Evolutionary conservation across 2,329 filamentous ascomycete genomes (phyloP).

Genomic region (Reticulascus tulasneorum): DNA sequence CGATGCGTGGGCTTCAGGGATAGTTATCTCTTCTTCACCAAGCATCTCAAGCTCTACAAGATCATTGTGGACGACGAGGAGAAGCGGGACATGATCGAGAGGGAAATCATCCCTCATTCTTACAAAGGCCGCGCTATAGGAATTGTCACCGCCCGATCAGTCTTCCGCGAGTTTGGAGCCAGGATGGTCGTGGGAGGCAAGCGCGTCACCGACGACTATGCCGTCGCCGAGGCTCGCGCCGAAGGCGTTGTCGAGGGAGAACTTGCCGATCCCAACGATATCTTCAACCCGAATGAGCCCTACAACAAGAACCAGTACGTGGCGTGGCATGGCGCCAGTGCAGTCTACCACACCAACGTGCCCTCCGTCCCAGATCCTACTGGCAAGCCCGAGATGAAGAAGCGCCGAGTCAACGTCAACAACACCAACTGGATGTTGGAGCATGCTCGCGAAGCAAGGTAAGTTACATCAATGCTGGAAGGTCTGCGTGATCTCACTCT

Average conservation of each 20-base stretch:
- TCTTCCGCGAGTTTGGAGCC: slow-evolving; percentile 94
- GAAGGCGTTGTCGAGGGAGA: slow-evolving; percentile 84
- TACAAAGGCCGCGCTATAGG: slow-evolving; percentile 98
- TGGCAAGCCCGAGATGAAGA: slow-evolving; percentile 80
- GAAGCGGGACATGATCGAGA: slow-evolving; percentile 92
- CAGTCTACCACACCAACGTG: slow-evolving; percentile 83
- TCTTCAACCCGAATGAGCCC: slow-evolving; percentile 69
- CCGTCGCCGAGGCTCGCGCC: slow-evolving; percentile 68
- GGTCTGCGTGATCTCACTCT: slow-evolving; percentile 11
- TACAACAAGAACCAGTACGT: slow-evolving; percentile 99
- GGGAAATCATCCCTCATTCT: slow-evolving; percentile 92
- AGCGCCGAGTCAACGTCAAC: slow-evolving; percentile 81
- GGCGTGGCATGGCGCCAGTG: slow-evolving; percentile 94
- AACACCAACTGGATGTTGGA: slow-evolving; percentile 96
- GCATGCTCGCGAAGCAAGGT: slow-evolving; percentile 89
- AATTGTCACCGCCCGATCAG: slow-evolving; percentile 91
- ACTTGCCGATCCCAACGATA: slow-evolving; percentile 85
- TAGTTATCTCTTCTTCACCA: slow-evolving; percentile 98
- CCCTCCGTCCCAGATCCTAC: slow-evolving; percentile 68
- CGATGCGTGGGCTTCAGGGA: slow-evolving; percentile 96
- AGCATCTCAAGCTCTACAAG: slow-evolving; percentile 93
- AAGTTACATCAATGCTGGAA: slow-evolving; percentile 25
- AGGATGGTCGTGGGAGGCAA: slow-evolving; percentile 90
- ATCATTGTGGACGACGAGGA: slow-evolving; percentile 98
- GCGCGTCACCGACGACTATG: slow-evolving; percentile 85